Conservation (phyloP, 2,329 filamentous ascomycete species). For the Paracoccidioides brasiliensis region DNA sequence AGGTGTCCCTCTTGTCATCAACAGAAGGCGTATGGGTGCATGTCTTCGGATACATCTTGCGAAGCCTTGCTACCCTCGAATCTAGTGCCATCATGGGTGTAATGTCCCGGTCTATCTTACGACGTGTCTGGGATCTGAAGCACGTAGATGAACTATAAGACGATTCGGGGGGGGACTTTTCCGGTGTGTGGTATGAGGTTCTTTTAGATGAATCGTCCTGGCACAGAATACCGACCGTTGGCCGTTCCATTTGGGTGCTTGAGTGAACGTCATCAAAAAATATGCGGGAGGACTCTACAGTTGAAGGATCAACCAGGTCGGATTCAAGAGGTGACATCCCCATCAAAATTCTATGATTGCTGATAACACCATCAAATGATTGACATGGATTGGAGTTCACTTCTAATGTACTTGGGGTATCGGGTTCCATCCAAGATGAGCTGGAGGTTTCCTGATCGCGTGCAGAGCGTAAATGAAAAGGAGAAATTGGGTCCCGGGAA, state of each 20-base stretch:
- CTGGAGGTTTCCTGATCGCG: slow-evolving; percentile 5
- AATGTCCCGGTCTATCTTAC: not conserved
- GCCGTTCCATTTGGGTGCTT: not conserved
- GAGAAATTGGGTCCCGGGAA: not conserved
- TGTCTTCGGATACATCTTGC: not conserved
- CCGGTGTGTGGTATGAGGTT: too few relatives aligned
- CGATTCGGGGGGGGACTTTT: not conserved
- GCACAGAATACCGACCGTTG: not conserved
- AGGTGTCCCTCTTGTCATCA: not conserved
- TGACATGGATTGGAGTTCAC: slow-evolving; percentile 16
- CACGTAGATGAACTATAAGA: not conserved
- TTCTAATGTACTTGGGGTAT: slow-evolving; percentile 22
- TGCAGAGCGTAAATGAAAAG: slow-evolving; percentile 1
- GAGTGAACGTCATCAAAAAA: slow-evolving; percentile 1
- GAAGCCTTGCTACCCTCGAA: not conserved
- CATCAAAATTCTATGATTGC: slow-evolving; percentile 2
- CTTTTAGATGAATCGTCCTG: not conserved
- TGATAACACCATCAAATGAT: slow-evolving; percentile 16
- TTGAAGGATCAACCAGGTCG: not conserved
- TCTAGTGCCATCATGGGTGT: not conserved
- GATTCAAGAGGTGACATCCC: not conserved
- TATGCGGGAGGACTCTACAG: not conserved
- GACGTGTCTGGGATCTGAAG: not conserved
- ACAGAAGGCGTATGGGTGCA: not conserved
- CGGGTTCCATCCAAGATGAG: slow-evolving; percentile 22